Conservation (phyloP, 257 asterid species). For the Rhazya stricta region DNA sequence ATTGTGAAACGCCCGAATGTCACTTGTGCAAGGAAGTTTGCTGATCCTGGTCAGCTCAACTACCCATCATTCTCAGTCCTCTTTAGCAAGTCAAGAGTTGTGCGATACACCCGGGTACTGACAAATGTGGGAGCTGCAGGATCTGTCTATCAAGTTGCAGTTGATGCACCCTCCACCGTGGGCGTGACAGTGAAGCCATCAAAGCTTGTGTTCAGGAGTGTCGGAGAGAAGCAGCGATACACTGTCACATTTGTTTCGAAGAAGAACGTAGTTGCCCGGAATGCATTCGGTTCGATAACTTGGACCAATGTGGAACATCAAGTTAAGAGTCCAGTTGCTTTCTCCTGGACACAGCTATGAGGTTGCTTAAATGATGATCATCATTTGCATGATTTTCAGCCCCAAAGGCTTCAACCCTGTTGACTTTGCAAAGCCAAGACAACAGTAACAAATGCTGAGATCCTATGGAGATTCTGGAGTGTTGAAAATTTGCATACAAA, state of each 20-base stretch:
- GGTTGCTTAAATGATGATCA: constrained; percentile 5
- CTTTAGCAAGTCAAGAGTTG: constrained; percentile 60
- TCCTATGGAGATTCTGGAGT: neutral
- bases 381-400: constrained; percentile 4
- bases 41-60: constrained; percentile 73
- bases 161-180: constrained; percentile 44
- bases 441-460: neutral
- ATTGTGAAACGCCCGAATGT: constrained; percentile 49
- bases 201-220: constrained; percentile 41
- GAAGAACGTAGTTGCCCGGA: constrained; percentile 24
- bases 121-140: constrained; percentile 72
- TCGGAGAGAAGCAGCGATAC: constrained; percentile 44
- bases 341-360: constrained; percentile 44
- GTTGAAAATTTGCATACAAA: neutral
- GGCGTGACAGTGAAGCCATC: constrained; percentile 53
- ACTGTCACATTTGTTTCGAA: constrained; percentile 60
- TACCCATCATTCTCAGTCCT: constrained; percentile 76
- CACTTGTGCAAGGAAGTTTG: constrained; percentile 48
- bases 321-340: constrained; percentile 72
- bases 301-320: constrained; percentile 56
- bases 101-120: constrained; percentile 52
- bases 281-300: constrained; percentile 59
- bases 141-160: constrained; percentile 36
- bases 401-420: neutral
- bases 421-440: constrained; percentile 2